Conservation (phyloP, 768 basidiomycete species). For the Hericium rajendrae region DNA sequence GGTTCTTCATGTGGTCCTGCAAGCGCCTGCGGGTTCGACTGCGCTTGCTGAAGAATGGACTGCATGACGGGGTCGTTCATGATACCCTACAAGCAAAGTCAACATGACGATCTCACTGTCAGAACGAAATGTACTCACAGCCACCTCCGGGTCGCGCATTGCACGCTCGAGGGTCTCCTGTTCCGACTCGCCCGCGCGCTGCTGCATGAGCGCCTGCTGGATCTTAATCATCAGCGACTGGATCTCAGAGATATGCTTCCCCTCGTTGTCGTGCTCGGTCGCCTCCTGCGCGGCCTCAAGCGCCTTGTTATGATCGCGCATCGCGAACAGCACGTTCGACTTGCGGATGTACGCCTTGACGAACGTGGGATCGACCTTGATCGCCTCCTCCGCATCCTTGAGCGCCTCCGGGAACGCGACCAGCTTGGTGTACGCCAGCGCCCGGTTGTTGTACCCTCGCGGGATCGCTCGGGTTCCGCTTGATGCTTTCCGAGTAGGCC, state of each 20-base stretch:
- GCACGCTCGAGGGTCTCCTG: slow-evolving; percentile 89
- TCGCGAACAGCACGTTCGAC: slow-evolving; percentile 70
- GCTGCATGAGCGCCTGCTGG: slow-evolving; percentile 66
- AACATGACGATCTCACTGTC: not conserved
- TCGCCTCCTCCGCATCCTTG: slow-evolving; percentile 91
- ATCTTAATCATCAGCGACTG: slow-evolving; percentile 70
- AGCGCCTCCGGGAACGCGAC: slow-evolving; percentile 89
- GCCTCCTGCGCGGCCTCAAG: slow-evolving; percentile 78
- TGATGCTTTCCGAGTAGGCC: slow-evolving; percentile 91
- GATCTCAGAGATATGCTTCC: slow-evolving; percentile 80
- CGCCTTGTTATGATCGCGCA: slow-evolving; percentile 88
- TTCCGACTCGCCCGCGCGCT: slow-evolving; percentile 79
- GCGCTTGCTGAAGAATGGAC: slow-evolving; percentile 89
- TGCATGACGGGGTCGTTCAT: slow-evolving; percentile 93
- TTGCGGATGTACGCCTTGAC: slow-evolving; percentile 97
- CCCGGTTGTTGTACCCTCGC: slow-evolving; percentile 94
- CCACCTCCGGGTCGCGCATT: slow-evolving; percentile 96
- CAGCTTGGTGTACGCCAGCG: slow-evolving; percentile 95
- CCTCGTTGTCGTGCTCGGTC: slow-evolving; percentile 63
- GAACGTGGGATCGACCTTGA: slow-evolving; percentile 82
- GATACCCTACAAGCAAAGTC: slow-evolving; percentile 41
- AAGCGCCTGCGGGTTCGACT: slow-evolving; percentile 83
- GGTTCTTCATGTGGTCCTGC: slow-evolving; percentile 95
- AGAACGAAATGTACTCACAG: slow-evolving; percentile 40
- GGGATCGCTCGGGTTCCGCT: slow-evolving; percentile 87